These are phyloP conservation scores for Cocos nucifera DNA, from an alignment of 176 grass and related monocot genomes.

Conservation along the genomic window DNA sequence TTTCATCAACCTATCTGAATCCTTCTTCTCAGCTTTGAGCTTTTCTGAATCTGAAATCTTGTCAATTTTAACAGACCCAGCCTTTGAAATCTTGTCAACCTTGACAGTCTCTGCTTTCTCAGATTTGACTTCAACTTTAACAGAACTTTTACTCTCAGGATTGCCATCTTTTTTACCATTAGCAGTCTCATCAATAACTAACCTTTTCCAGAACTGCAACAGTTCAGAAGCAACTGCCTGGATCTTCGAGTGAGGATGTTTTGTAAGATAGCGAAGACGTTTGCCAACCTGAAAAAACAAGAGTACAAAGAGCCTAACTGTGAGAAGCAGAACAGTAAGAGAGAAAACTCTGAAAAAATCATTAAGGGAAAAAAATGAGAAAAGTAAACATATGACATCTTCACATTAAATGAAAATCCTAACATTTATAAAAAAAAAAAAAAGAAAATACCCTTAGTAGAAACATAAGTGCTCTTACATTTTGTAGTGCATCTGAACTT, in stretches of 20 bases:
- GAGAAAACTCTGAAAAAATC: too few species aligned
- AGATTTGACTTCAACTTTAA: conserved; percentile 16
- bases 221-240: conserved; percentile 54
- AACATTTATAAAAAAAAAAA: too few species aligned
- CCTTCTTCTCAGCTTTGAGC: conserved; percentile 16
- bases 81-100: conserved; percentile 12
- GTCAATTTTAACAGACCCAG: background rate
- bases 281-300: conserved; percentile 50
- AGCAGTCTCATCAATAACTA: conserved; percentile 57
- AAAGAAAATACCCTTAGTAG: too few species aligned
- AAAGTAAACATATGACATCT: too few species aligned
- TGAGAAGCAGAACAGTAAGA: too few species aligned
- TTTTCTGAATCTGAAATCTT: background rate
- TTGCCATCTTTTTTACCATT: conserved; percentile 49
- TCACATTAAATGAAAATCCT: too few species aligned
- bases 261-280: conserved; percentile 61
- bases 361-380: too few species aligned
- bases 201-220: conserved; percentile 68
- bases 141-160: conserved; percentile 27
- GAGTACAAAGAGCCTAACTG: too few species aligned
- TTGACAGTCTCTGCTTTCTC: conserved; percentile 14
- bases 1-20: background rate
- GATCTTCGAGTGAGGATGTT: conserved; percentile 62
- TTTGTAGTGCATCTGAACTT: too few species aligned
- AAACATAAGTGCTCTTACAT: too few species aligned